Conservation (phyloP, 257 asterid species). For the Penstemon newberryi region DNA sequence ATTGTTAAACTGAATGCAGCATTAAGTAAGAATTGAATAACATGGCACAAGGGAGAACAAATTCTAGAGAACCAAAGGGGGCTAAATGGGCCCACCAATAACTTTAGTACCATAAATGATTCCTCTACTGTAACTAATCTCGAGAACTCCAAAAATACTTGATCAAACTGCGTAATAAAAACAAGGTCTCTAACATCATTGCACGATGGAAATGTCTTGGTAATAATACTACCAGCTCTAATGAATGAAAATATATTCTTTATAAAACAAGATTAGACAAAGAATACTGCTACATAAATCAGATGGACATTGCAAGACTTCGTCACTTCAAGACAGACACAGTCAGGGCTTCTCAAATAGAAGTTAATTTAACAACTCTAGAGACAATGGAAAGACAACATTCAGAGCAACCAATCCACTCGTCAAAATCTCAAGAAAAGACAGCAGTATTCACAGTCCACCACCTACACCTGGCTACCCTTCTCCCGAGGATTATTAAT, state of each 20-base stretch:
- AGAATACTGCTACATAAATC: background rate
- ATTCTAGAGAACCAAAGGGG: conserved; percentile 21
- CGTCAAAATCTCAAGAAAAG: background rate
- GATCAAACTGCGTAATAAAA: background rate
- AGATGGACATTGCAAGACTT: background rate
- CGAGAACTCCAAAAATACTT: background rate
- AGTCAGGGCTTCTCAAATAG: background rate
- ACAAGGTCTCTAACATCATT: background rate
- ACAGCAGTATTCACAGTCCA: background rate
- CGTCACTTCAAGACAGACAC: background rate
- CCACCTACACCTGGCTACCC: background rate
- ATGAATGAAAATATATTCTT: background rate
- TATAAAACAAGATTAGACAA: background rate
- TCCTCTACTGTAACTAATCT: background rate
- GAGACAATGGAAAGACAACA: background rate
- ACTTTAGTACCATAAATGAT: conserved; percentile 1
- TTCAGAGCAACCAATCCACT: background rate
- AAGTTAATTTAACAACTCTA: background rate
- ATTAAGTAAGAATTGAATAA: conserved; percentile 9
- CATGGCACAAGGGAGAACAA: conserved; percentile 2
- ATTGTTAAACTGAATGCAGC: conserved; percentile 13
- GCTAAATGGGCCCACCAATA: background rate
- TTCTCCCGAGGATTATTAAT: background rate
- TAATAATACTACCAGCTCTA: background rate
- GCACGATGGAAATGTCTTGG: background rate